A percentile compares a stretch with the other conserved stretches of the same genome.
phyloP scores from a whole-genome alignment of 2,329 filamentous ascomycete genomes.

The Calonectria ilicicola region DNA sequence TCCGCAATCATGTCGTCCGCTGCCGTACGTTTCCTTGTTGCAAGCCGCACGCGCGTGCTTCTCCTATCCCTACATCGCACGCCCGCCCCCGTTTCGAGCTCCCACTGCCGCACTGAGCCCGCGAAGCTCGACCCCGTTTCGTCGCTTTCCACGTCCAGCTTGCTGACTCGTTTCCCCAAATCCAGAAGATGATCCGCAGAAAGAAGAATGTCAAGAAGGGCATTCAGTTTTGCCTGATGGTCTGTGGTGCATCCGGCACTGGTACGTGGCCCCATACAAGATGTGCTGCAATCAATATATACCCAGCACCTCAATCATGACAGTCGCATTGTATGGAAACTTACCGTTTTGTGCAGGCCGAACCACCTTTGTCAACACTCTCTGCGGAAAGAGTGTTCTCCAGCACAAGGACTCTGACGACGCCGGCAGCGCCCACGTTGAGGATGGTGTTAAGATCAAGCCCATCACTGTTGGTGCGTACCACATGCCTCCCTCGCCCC shows the following conservation, averaged over 20 bases:
- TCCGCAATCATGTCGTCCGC: slow-evolving; percentile 48
- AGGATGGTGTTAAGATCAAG: slow-evolving; percentile 99
- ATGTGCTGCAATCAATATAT: slow-evolving; percentile 29
- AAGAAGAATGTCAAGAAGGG: slow-evolving; percentile 99
- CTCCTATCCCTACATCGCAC: slow-evolving; percentile 25
- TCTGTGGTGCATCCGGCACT: slow-evolving; percentile 98
- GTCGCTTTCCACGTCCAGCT: slow-evolving; percentile 24
- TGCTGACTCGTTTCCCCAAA: slow-evolving; percentile 42
- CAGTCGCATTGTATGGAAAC: slow-evolving; percentile 25
- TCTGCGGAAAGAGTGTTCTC: slow-evolving; percentile 94
- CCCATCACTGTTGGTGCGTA: slow-evolving; percentile 90
- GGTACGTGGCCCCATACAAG: slow-evolving; percentile 68
- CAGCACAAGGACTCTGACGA: slow-evolving; percentile 94
- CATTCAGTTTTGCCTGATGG: slow-evolving; percentile 99
- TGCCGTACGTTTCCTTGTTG: slow-evolving; percentile 45
- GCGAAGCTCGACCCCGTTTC: slow-evolving; percentile 31
- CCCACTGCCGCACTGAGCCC: slow-evolving; percentile 31
- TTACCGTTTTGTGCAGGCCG: slow-evolving; percentile 71
- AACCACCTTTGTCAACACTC: slow-evolving; percentile 99
- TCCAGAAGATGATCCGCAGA: slow-evolving; percentile 93
- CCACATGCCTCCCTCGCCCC: not conserved
- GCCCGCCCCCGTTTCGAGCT: slow-evolving; percentile 38
- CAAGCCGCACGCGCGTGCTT: slow-evolving; percentile 15
- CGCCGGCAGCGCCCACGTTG: slow-evolving; percentile 85
- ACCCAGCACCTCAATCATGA: slow-evolving; percentile 21